Evolutionary conservation across 495 filamentous ascomycete species (phyloP), one percentile per base, ranked within the genome.

Genomic region (Aspergillus avenaceus): DNA sequence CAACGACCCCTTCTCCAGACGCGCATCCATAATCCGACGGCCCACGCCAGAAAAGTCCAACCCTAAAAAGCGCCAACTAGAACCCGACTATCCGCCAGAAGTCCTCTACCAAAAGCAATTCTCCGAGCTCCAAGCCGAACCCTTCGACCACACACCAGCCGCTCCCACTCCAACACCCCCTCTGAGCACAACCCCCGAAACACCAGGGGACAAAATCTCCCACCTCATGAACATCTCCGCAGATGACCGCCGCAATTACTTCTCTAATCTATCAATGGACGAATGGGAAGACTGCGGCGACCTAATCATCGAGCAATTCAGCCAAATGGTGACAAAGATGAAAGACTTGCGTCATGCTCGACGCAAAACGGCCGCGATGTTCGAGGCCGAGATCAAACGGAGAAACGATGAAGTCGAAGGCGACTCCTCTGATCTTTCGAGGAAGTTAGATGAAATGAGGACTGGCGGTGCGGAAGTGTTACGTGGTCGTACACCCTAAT

Each of bases 251-350:
- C 69, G 70, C 41, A 64, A 71, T 2, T 88, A 90, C 63, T 83
- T 91, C 53, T 67, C 75, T 8, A 76, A 75, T 5, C 70, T 95
- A 59, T 60, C 79, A 3, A 75, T 88, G 19, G 71, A 78, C 22
- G 85, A 92, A 61, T 93, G 90, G 86, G 90, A 96, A 61, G 76
- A 85, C 41, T 81, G 84, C 12, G 90, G 90, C 7, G 88, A 96
- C 52, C 84, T 86, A 74, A 81, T 96, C 32, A 68, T 92, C 12
- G 80, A 82, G 3, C 78, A 77, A 52, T 91, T 93, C 56, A 71
- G 72, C 5, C 71, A 76, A 7, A 63, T 91, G 14, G 72, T 91
- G 52, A 61, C 70, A 14, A 76, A 81, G 55, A 77, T 91, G 59
- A 87, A 80, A 50, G 71, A 80, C 0, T 72, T 83, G 24, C 72